Evolutionary conservation across 257 asterid species (phyloP).

Genomic region (Haberlea rhodopensis): DNA sequence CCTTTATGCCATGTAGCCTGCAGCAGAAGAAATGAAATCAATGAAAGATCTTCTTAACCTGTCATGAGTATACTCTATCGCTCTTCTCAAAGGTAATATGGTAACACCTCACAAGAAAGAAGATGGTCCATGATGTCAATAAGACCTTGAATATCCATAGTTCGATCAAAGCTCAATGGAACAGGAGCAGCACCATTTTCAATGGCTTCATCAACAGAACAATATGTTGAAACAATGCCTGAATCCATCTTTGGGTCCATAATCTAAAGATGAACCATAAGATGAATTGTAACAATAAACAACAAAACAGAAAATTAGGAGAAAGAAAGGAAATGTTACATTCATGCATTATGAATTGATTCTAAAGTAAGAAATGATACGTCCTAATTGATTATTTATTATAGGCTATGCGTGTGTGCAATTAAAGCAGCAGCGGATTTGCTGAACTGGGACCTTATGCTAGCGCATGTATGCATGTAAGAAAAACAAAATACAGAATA

Average conservation of each 20-base stretch:
- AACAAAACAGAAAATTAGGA: conserved; percentile 22
- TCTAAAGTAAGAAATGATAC: not conserved
- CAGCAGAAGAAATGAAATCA: conserved; percentile 26
- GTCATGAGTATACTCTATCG: conserved; percentile 11
- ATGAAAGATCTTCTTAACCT: conserved; percentile 14
- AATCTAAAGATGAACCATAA: conserved; percentile 68
- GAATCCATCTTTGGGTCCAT: conserved; percentile 99
- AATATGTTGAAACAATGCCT: conserved; percentile 89
- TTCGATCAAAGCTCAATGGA: conserved; percentile 86
- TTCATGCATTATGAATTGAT: conserved; percentile 4
- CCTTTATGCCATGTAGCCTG: conserved; percentile 99
- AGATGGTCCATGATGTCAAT: conserved; percentile 96
- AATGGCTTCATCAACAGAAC: conserved; percentile 94
- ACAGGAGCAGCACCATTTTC: conserved; percentile 96
- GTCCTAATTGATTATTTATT: not conserved
- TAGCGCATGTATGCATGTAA: conserved; percentile 4
- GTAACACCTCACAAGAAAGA: conserved; percentile 87
- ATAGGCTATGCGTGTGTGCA: not conserved
- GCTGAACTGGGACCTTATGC: not conserved
- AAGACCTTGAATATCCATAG: conserved; percentile 56
- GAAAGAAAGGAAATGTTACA: conserved; percentile 3
- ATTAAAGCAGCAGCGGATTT: not conserved
- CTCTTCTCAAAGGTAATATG: conserved; percentile 15
- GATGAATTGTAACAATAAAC: conserved; percentile 27
- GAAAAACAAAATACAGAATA: conserved; percentile 4